Conservation (phyloP, 495 filamentous ascomycete species). For the Penicillium salamii region DNA sequence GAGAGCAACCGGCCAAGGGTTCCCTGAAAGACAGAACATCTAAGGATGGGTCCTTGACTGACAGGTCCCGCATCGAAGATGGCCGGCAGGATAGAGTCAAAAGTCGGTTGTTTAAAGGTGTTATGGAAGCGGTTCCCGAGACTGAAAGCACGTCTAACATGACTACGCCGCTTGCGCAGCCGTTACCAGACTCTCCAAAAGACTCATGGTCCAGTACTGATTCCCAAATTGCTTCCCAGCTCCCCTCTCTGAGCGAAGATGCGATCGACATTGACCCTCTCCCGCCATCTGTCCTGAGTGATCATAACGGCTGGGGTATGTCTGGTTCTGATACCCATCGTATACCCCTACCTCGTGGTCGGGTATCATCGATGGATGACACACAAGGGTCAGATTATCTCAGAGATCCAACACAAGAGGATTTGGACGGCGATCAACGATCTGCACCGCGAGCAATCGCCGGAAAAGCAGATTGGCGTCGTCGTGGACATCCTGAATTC, state of each 20-base stretch:
- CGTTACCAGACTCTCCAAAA: slow-evolving; percentile 51
- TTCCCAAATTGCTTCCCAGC: slow-evolving; percentile 14
- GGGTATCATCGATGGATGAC: slow-evolving; percentile 30
- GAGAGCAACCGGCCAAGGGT: slow-evolving; percentile 47
- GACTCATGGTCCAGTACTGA: slow-evolving; percentile 31
- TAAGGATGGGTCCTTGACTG: slow-evolving; percentile 29
- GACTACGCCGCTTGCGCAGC: slow-evolving; percentile 72
- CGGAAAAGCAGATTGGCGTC: slow-evolving; percentile 41
- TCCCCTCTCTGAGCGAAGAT: slow-evolving; percentile 32
- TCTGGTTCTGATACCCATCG: slow-evolving; percentile 26
- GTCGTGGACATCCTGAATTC: slow-evolving; percentile 24
- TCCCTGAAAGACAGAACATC: slow-evolving; percentile 28
- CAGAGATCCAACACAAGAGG: slow-evolving; percentile 19
- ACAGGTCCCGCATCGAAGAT: slow-evolving; percentile 33
- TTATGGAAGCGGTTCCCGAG: slow-evolving; percentile 48
- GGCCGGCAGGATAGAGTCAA: slow-evolving; percentile 39
- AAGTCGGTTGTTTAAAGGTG: slow-evolving; percentile 42
- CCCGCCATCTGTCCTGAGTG: slow-evolving; percentile 43
- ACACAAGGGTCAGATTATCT: slow-evolving; percentile 17
- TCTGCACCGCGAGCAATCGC: slow-evolving; percentile 46
- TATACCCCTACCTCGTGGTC: slow-evolving; percentile 21
- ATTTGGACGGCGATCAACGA: slow-evolving; percentile 34
- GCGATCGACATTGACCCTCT: slow-evolving; percentile 40
- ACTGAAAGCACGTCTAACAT: slow-evolving; percentile 73
- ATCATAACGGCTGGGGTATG: slow-evolving; percentile 39